Base-by-base conservation (phyloP, 2,329 filamentous ascomycete genomes). In the Cytospora piceae region DNA sequence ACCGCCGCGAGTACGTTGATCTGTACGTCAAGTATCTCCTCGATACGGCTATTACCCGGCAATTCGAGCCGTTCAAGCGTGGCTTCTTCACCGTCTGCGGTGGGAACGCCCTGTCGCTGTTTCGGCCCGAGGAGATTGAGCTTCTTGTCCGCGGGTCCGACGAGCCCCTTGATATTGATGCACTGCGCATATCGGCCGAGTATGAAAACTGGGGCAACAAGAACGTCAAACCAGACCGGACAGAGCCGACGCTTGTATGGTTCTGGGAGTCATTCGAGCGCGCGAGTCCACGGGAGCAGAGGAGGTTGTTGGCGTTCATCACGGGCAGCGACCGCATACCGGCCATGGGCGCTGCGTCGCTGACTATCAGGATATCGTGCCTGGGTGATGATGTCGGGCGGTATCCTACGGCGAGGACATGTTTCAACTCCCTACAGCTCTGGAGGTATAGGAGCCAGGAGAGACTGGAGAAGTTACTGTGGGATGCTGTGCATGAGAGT, bases 51-150 rank as follows among this genome's bases (percentile, higher is more conserved):
- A 90, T 97, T 1, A 81, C 86, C 49, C 85, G 92, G 51, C 93
- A 97, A 73, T 97, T 96, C 70, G 93, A 96, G 74, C 93, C 94
- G 0, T 97, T 97, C 82, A 95, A 95, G 74, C 87, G 93, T 63
- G 94, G 94, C 0, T 97, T 97, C 77, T 97, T 93, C 75, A 96
- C 91, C 0, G 92, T 97, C 32, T 96, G 93, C 74, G 91, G 90
- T 42, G 92, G 93, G 42, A 96, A 95, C 74, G 93, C 94, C 0
- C 82, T 97, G 42, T 92, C 90, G 0, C 84, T 97, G 2, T 97
- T 97, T 76, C 87, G 92, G 20, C 90, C 94, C 0, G 93, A 97
- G 74, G 94, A 97, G 75, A 96, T 97, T 68, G 94, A 97, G 75
- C 84, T 96, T 4, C 83, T 97, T 0, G 86, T 97, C 6, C 85